phyloP scores from a whole-genome alignment of 169 alveolate genomes.

The Eimeria falciformis region DNA sequence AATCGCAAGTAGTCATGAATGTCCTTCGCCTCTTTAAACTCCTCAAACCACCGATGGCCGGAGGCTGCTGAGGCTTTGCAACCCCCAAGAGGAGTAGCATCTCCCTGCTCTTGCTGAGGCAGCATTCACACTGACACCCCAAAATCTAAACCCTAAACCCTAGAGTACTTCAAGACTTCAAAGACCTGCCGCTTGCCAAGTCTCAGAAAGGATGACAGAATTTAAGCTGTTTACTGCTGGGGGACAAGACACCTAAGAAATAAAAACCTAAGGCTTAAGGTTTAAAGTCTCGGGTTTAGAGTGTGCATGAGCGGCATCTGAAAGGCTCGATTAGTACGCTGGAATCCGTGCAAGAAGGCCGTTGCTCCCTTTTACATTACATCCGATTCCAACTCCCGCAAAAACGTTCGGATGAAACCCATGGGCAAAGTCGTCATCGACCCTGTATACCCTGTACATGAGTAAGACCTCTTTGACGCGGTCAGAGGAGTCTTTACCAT shows the following conservation, averaged over 20 bases:
- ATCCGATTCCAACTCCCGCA: conserved; percentile 84
- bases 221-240: no score
- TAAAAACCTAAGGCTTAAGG: no score
- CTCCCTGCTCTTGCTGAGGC: no score
- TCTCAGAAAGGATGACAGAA: no score
- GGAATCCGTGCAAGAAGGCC: conserved; percentile 74
- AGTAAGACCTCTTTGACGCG: conserved; percentile 82
- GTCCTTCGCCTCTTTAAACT: neutral
- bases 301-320: neutral
- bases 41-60: neutral
- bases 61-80: no score
- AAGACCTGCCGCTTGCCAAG: no score
- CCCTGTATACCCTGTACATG: conserved; percentile 80
- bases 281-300: no score
- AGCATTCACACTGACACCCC: no score
- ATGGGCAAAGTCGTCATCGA: conserved; percentile 80
- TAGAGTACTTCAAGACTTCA: no score
- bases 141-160: no score
- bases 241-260: no score
- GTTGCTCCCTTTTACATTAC: conserved; percentile 83
- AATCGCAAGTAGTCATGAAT: conserved; percentile 35
- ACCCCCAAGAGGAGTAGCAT: no score
- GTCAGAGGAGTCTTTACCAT: conserved; percentile 80
- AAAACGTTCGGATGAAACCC: conserved; percentile 77
- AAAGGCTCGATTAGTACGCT: neutral